These are phyloP conservation scores for Stellera chamaejasme DNA, from an alignment of 345 rosid genomes.

Conservation along the genomic window DNA sequence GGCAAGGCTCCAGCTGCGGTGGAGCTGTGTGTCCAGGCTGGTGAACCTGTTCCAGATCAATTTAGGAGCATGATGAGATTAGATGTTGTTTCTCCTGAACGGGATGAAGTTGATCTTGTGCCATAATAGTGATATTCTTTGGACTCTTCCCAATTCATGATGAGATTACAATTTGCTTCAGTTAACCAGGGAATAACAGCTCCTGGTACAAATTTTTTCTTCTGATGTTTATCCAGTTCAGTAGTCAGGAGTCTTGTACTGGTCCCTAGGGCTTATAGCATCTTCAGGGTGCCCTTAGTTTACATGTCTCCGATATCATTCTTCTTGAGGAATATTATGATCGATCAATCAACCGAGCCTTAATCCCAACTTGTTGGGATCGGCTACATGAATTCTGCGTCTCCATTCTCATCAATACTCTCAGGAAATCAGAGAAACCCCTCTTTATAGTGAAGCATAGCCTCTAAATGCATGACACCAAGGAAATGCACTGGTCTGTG, in stretches of 20 bases:
- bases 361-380: no score
- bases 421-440: no score
- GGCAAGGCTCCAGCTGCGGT: slow-evolving; percentile 87
- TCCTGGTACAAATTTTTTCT: not conserved
- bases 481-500: not conserved
- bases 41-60: slow-evolving; percentile 61
- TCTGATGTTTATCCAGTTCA: not conserved
- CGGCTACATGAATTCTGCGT: no score
- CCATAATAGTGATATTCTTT: slow-evolving; percentile 24
- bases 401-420: no score
- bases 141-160: not conserved
- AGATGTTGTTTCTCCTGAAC: slow-evolving; percentile 69
- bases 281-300: not conserved
- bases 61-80: slow-evolving; percentile 82
- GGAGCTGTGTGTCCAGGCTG: slow-evolving; percentile 70
- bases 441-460: no score
- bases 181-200: not conserved
- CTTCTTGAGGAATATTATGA: not conserved
- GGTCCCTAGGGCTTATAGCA: not conserved
- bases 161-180: no score
- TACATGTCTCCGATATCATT: not conserved
- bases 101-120: slow-evolving; percentile 76
- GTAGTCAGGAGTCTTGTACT: not conserved
- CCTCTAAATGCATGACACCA: not conserved
- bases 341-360: no score